Percentiles rank a stretch among this genome's conserved stretches.
Evolutionary conservation across 768 basidiomycete species (phyloP).

Genomic region (Calocybe cyanea): DNA sequence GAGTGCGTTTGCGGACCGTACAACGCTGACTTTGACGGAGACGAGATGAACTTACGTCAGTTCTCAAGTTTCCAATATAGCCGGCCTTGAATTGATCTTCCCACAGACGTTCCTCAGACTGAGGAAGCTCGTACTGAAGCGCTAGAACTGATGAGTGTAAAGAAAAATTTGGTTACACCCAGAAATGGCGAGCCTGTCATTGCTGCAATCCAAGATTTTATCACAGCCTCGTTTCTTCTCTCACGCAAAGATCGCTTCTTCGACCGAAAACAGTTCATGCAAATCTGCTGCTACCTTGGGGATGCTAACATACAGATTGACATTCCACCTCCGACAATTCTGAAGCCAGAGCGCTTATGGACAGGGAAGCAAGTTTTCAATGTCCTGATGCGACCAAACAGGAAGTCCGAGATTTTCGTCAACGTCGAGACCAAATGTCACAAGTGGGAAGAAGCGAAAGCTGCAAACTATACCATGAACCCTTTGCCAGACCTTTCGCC

Average conservation of each 20-base stretch:
- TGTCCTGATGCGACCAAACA: conserved; percentile 93
- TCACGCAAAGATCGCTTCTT: conserved; percentile 92
- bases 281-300: conserved; percentile 91
- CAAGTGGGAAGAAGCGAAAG: conserved; percentile 75
- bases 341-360: conserved; percentile 92
- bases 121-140: conserved; percentile 98
- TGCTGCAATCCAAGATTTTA: conserved; percentile 99
- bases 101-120: conserved; percentile 92
- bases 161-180: conserved; percentile 95
- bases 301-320: conserved; percentile 93
- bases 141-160: conserved; percentile 94
- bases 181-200: conserved; percentile 99
- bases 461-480: conserved; percentile 61
- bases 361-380: conserved; percentile 99
- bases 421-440: conserved; percentile 97
- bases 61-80: conserved; percentile 2
- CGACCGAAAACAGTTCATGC: conserved; percentile 91
- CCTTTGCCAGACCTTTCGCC: conserved; percentile 84
- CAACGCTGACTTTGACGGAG: conserved; percentile 99
- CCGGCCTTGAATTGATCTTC: conserved; percentile 6
- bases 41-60: conserved; percentile 99
- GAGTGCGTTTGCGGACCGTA: conserved; percentile 99
- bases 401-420: conserved; percentile 73
- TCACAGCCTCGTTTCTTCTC: conserved; percentile 95
- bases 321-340: conserved; percentile 90